Percentiles rank a stretch among this genome's conserved stretches.
Conservation (phyloP, 495 filamentous ascomycete genomes). For the Penicillium ochrochloron region DNA sequence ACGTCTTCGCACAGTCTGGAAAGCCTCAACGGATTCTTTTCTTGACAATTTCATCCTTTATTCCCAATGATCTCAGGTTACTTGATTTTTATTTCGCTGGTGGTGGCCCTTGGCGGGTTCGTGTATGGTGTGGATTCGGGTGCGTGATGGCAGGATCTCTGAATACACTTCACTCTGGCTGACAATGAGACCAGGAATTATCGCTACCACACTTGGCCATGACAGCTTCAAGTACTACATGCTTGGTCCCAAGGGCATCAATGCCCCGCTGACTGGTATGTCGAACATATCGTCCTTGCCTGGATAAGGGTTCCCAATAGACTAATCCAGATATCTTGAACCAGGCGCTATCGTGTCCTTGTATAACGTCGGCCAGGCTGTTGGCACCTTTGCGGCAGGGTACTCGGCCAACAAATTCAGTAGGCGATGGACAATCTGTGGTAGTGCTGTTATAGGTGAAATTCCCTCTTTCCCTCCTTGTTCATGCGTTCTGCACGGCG, state of each 20-base stretch:
- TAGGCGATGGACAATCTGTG: conserved; percentile 34
- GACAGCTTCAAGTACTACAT: conserved; percentile 33
- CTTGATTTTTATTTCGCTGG: no score
- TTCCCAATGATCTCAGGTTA: no score
- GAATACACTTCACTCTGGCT: no score
- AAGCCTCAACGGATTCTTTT: no score
- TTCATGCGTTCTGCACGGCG: no score
- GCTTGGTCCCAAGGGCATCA: conserved; percentile 26
- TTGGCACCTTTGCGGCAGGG: conserved; percentile 33
- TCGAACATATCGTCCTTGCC: conserved; percentile 1
- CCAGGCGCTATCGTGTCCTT: conserved; percentile 39
- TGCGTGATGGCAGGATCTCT: no score
- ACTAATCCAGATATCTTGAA: no score
- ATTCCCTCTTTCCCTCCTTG: conserved; percentile 28
- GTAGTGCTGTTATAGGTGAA: conserved; percentile 48
- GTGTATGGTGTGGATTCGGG: no score
- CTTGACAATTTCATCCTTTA: no score
- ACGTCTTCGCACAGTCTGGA: no score
- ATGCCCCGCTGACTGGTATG: conserved; percentile 25
- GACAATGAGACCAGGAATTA: conserved; percentile 26
- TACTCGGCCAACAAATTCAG: conserved; percentile 30
- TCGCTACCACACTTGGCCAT: conserved; percentile 37
- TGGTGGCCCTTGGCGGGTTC: no score
- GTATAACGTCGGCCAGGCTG: conserved; percentile 33
- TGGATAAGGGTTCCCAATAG: no score